Conservation (phyloP, 2,329 filamentous ascomycete species). For the Beauveria brongniartii region DNA sequence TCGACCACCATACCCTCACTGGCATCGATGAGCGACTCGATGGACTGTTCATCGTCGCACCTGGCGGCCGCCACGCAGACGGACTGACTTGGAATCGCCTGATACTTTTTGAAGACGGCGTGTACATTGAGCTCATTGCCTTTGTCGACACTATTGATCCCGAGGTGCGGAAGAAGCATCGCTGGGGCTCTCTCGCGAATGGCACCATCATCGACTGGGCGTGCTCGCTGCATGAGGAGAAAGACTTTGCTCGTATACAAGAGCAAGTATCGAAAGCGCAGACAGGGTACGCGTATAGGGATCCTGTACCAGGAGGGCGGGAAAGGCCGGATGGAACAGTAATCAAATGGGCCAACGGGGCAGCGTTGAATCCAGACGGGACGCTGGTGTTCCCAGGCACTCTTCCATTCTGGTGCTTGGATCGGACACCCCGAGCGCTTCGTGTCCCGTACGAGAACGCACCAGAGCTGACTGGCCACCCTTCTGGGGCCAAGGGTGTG, state of each 20-base stretch:
- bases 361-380: conserved; percentile 23
- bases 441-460: conserved; percentile 40
- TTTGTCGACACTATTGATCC: conserved; percentile 41
- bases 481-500: conserved; percentile 43
- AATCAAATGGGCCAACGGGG: conserved; percentile 52
- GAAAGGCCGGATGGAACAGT: conserved; percentile 45
- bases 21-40: conserved; percentile 42
- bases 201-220: conserved; percentile 54
- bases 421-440: conserved; percentile 47
- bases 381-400: conserved; percentile 33
- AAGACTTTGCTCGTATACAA: conserved; percentile 31
- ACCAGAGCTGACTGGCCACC: conserved; percentile 32
- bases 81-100: conserved; percentile 54
- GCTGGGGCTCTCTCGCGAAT: conserved; percentile 47
- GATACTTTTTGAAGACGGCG: conserved; percentile 53
- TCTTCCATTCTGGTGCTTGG: conserved; percentile 59
- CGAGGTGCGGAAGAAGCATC: conserved; percentile 37
- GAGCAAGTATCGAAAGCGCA: conserved; percentile 23
- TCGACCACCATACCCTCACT: conserved; percentile 41
- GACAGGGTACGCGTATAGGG: conserved; percentile 34
- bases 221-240: conserved; percentile 34
- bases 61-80: conserved; percentile 55
- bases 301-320: conserved; percentile 45
- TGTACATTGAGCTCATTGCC: conserved; percentile 59
- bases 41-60: conserved; percentile 46